These are phyloP conservation scores for Trichoderma sp. DNA, from an alignment of 2,329 filamentous ascomycete genomes.

Conservation along the genomic window DNA sequence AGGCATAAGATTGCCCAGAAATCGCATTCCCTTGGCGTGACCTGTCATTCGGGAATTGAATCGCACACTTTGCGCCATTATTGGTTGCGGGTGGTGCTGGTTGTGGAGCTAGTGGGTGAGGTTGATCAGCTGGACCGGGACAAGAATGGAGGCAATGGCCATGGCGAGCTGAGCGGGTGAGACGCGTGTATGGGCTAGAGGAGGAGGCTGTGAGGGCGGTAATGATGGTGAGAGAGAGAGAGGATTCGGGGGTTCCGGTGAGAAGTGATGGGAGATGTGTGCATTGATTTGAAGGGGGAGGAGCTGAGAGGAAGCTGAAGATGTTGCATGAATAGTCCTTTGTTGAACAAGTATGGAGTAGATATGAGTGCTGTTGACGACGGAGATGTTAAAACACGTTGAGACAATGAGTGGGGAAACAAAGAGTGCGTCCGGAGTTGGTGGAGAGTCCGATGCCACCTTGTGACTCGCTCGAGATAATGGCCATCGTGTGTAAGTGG, in stretches of 20 bases:
- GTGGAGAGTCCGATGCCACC: slow-evolving; percentile 3
- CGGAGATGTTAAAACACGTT: neutral
- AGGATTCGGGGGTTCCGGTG: neutral
- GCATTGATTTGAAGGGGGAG: neutral
- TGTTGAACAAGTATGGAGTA: neutral
- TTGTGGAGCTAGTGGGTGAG: neutral
- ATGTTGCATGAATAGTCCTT: neutral
- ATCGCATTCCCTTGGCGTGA: neutral
- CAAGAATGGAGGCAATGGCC: neutral
- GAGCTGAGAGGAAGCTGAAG: neutral
- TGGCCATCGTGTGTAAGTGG: neutral
- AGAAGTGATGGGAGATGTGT: neutral
- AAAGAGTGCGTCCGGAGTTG: neutral
- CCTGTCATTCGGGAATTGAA: slow-evolving; percentile 11
- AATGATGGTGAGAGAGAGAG: neutral
- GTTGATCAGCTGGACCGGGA: slow-evolving; percentile 10
- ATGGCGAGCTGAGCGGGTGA: neutral
- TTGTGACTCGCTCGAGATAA: neutral
- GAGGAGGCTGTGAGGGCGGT: neutral
- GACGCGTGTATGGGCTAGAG: neutral
- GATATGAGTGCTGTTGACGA: neutral
- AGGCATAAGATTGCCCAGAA: neutral
- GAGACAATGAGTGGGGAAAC: neutral
- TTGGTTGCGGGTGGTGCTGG: neutral
- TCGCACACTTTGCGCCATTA: slow-evolving; percentile 2